These are phyloP conservation scores for Phytophthora fragariae DNA, from an alignment of 352 stramenopile genomes.

Conservation along the genomic window DNA sequence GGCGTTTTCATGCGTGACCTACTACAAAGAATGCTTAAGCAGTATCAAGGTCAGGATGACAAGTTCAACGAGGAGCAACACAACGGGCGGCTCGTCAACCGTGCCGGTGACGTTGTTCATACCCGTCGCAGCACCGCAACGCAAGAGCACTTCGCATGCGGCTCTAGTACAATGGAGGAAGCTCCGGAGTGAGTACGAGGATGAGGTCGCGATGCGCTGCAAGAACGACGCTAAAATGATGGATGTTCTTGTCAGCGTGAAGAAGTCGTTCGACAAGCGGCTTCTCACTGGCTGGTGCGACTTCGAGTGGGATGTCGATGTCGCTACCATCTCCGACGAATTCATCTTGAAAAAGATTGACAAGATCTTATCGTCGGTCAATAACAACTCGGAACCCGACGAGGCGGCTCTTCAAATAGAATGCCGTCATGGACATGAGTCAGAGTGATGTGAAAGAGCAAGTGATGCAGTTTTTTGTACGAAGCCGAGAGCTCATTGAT, in stretches of 20 bases:
- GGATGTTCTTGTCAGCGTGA: slow-evolving; percentile 11
- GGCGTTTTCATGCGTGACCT: slow-evolving; percentile 1
- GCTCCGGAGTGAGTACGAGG: too few relatives aligned
- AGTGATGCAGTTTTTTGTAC: slow-evolving; percentile 23
- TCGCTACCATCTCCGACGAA: slow-evolving; percentile 8
- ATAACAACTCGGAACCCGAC: slow-evolving; percentile 25
- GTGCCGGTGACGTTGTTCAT: too few relatives aligned
- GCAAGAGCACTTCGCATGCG: too few relatives aligned
- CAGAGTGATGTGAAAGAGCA: slow-evolving; percentile 19
- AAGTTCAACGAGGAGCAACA: too few relatives aligned
- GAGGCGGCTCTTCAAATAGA: slow-evolving; percentile 24
- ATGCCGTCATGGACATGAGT: slow-evolving; percentile 12
- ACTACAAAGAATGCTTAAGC: not conserved
- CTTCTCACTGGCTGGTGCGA: slow-evolving; percentile 18
- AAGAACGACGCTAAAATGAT: too few relatives aligned
- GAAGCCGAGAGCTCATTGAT: slow-evolving; percentile 19
- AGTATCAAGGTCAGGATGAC: too few relatives aligned
- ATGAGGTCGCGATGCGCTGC: too few relatives aligned
- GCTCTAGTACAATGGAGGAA: too few relatives aligned
- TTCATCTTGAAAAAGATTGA: slow-evolving; percentile 25
- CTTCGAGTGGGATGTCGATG: slow-evolving; percentile 11
- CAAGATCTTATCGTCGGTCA: slow-evolving; percentile 27
- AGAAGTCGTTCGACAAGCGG: slow-evolving; percentile 12
- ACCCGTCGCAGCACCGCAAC: too few relatives aligned
- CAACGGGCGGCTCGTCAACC: too few relatives aligned